Percentiles rank a stretch among this genome's conserved stretches.
These are phyloP conservation scores for Cryphonectria nitschkei DNA, from an alignment of 2,329 filamentous ascomycete genomes.

Conservation along the genomic window DNA sequence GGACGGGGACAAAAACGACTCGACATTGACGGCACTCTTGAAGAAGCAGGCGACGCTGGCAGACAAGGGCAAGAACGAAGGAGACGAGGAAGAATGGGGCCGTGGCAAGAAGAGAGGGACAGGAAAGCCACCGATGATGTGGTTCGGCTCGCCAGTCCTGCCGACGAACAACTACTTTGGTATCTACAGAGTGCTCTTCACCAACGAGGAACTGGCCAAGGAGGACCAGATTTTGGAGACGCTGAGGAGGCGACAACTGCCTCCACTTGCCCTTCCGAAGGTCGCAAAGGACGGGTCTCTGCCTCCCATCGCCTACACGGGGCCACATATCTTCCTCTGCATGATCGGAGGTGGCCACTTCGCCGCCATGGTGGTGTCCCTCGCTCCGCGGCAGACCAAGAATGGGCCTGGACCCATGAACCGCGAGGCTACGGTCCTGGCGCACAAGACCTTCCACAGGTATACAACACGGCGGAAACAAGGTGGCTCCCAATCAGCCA, in stretches of 20 bases:
- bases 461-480: slow-evolving; percentile 97
- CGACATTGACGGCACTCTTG: slow-evolving; percentile 74
- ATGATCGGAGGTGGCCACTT: slow-evolving; percentile 99
- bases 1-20: slow-evolving; percentile 60
- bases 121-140: slow-evolving; percentile 77
- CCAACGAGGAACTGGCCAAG: slow-evolving; percentile 69
- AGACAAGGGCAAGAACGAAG: slow-evolving; percentile 49
- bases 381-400: slow-evolving; percentile 79
- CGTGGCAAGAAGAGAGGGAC: slow-evolving; percentile 53
- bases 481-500: slow-evolving; percentile 91
- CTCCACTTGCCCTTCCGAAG: slow-evolving; percentile 59
- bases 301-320: slow-evolving; percentile 61
- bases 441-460: slow-evolving; percentile 96
- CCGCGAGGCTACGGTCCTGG: slow-evolving; percentile 82
- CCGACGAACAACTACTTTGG: slow-evolving; percentile 82
- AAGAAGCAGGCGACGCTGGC: slow-evolving; percentile 82
- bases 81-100: slow-evolving; percentile 50
- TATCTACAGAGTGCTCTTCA: slow-evolving; percentile 82
- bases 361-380: slow-evolving; percentile 90
- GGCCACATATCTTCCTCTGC: slow-evolving; percentile 90
- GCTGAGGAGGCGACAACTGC: slow-evolving; percentile 76
- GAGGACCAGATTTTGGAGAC: slow-evolving; percentile 65
- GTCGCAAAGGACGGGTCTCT: slow-evolving; percentile 62
- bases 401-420: slow-evolving; percentile 71
- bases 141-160: slow-evolving; percentile 78